These are phyloP conservation scores for Bremia lactucae DNA, from an alignment of 352 stramenopile species.

Conservation along the genomic window DNA sequence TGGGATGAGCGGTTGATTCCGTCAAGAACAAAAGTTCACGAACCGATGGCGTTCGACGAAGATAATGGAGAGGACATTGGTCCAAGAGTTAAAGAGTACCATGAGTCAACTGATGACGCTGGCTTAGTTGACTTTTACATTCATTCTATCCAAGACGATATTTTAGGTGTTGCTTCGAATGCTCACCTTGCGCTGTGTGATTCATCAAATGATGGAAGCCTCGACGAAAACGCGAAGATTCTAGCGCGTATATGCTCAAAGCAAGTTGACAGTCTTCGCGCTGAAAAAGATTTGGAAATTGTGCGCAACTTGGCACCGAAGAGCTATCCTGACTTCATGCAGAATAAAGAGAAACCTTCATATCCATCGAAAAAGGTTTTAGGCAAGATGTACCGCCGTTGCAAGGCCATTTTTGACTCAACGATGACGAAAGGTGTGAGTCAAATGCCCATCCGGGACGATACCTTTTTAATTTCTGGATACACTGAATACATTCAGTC, in stretches of 20 bases:
- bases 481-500: conserved; percentile 36
- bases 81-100: conserved; percentile 11
- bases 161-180: conserved; percentile 69
- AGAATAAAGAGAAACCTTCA: conserved; percentile 47
- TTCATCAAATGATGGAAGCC: conserved; percentile 27
- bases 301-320: conserved; percentile 39
- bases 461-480: conserved; percentile 36
- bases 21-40: conserved; percentile 21
- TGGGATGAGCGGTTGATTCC: conserved; percentile 72
- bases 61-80: conserved; percentile 9
- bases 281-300: conserved; percentile 43
- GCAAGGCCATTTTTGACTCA: conserved; percentile 35
- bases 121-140: conserved; percentile 64
- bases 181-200: conserved; percentile 65
- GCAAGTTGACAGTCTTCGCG: conserved; percentile 56
- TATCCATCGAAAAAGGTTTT: conserved; percentile 67
- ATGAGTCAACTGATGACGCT: conserved; percentile 29
- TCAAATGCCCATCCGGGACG: conserved; percentile 34
- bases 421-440: conserved; percentile 25
- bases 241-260: conserved; percentile 57
- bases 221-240: conserved; percentile 36
- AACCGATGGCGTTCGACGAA: conserved; percentile 40
- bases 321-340: conserved; percentile 76
- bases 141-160: conserved; percentile 58
- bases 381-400: conserved; percentile 64